A percentile compares a stretch with the other conserved stretches of the same genome.
These are phyloP conservation scores for Madurella fahalii DNA, from an alignment of 2,329 filamentous ascomycete species.

Conservation along the genomic window DNA sequence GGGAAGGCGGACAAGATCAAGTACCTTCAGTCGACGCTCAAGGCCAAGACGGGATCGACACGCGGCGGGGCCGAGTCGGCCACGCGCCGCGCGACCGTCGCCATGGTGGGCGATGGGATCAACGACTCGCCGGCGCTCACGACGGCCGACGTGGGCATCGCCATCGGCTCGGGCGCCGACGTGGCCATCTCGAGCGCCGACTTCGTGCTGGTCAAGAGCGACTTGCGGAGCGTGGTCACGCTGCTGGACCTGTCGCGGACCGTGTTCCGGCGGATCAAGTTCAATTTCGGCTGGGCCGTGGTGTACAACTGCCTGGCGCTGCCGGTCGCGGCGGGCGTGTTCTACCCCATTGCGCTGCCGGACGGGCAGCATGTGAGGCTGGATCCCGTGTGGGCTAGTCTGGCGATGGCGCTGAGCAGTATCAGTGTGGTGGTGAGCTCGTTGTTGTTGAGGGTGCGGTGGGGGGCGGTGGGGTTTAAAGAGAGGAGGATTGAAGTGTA, in stretches of 20 bases:
- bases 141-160: constrained; percentile 77
- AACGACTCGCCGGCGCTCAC: constrained; percentile 83
- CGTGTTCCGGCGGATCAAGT: constrained; percentile 73
- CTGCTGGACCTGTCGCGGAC: constrained; percentile 66
- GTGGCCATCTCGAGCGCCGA: constrained; percentile 76
- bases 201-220: constrained; percentile 70
- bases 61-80: constrained; percentile 22
- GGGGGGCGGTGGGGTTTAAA: constrained; percentile 33
- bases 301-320: constrained; percentile 77
- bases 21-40: constrained; percentile 53
- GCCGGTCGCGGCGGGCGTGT: constrained; percentile 74
- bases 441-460: constrained; percentile 56
- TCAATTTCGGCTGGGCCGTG: constrained; percentile 84
- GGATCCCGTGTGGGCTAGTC: constrained; percentile 78
- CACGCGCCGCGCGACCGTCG: constrained; percentile 52
- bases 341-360: constrained; percentile 55
- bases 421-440: constrained; percentile 85
- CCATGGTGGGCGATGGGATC: constrained; percentile 86
- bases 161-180: constrained; percentile 78
- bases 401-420: constrained; percentile 91
- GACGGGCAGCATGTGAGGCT: constrained; percentile 55
- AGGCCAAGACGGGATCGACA: constrained; percentile 28
- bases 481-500: constrained; percentile 27
- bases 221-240: constrained; percentile 66
- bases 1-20: constrained; percentile 73